phyloP scores from a whole-genome alignment of 176 grass and related monocot species.

The Hordeum marinum region DNA sequence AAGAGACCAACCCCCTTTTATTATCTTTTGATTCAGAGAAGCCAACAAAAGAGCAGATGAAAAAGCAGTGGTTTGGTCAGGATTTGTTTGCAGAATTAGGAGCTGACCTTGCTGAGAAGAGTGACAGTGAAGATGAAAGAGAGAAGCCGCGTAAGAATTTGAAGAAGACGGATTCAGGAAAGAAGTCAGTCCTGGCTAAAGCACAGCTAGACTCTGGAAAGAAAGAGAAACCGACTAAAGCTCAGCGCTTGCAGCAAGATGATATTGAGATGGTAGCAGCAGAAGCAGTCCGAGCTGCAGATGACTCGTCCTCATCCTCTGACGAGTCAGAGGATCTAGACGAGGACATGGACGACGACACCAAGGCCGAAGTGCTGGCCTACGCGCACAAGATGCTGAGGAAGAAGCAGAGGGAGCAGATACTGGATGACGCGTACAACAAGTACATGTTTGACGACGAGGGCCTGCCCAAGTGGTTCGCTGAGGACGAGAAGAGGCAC shows the following conservation, averaged over 20 bases:
- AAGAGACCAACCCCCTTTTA: conserved; percentile 73
- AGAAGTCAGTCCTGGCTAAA: conserved; percentile 23
- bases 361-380: conserved; percentile 82
- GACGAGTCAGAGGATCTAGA: conserved; percentile 66
- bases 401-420: conserved; percentile 96
- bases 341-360: conserved; percentile 52
- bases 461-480: conserved; percentile 83
- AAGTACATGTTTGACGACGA: conserved; percentile 90
- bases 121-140: conserved; percentile 71
- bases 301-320: conserved; percentile 60
- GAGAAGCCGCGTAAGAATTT: conserved; percentile 30
- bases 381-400: conserved; percentile 95
- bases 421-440: conserved; percentile 88
- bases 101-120: conserved; percentile 26
- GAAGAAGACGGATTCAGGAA: conserved; percentile 7
- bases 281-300: conserved; percentile 56
- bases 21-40: conserved; percentile 50
- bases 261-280: conserved; percentile 90
- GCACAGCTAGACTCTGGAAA: conserved; percentile 6
- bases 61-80: conserved; percentile 77
- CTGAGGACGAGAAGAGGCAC: conserved; percentile 84
- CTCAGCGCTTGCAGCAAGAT: conserved; percentile 24
- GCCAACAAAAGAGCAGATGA: conserved; percentile 69
- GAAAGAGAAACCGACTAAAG: conserved; percentile 23
- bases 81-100: conserved; percentile 64